A percentile compares a stretch with the other conserved stretches of the same genome.
phyloP scores from a whole-genome alignment of 306 rosid genomes.

The Rubus idaeus region DNA sequence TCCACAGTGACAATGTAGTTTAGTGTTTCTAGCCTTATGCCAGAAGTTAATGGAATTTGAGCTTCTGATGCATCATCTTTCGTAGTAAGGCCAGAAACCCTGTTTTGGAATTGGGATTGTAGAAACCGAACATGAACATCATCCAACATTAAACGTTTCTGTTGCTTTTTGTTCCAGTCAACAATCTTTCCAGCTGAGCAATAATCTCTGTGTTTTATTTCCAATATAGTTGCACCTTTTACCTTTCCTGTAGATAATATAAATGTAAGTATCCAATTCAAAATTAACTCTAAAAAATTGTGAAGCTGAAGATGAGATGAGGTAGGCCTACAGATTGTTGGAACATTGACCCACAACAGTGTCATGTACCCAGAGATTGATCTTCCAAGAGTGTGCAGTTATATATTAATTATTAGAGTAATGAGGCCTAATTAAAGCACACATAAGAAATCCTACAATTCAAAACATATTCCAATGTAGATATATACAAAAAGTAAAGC shows the following conservation, averaged over 20 bases:
- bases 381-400: not conserved
- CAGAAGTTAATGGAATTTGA: conserved; percentile 71
- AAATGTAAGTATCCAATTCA: not conserved
- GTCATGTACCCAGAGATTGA: not conserved
- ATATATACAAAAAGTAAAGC: conserved; percentile 4
- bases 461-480: not conserved
- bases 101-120: conserved; percentile 37
- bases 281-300: not conserved
- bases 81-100: conserved; percentile 13
- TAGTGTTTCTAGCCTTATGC: conserved; percentile 54
- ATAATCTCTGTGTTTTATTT: conserved; percentile 64
- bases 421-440: not conserved
- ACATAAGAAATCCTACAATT: not conserved
- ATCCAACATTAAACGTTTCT: conserved; percentile 47
- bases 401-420: not conserved
- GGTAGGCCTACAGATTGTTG: not conserved
- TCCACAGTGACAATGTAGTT: conserved; percentile 76
- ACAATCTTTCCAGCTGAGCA: conserved; percentile 47
- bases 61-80: conserved; percentile 37
- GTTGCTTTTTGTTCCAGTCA: conserved; percentile 39
- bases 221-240: conserved; percentile 62
- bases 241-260: conserved; percentile 42
- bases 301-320: not conserved
- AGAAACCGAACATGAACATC: conserved; percentile 49
- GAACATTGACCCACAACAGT: conserved; percentile 1